Evolutionary conservation across 164 flowering plant genomes (phyloP), one percentile per base, ranked within the genome.

Genomic region (Nymphaea thermarum): DNA sequence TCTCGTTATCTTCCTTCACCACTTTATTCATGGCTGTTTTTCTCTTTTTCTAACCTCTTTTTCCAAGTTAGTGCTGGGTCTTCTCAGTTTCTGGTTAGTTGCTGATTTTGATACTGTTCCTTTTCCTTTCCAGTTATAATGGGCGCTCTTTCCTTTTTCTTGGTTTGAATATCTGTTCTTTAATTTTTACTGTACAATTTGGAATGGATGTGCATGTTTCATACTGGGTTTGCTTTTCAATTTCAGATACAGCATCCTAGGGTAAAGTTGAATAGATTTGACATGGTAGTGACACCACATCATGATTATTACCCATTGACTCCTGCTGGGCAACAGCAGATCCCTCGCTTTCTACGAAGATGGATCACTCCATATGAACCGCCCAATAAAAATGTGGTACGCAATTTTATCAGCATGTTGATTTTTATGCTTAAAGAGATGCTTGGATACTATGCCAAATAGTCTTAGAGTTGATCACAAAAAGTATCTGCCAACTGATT

Each of bases 261-360:
- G 77, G 71, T 79, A 25, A 85, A 76, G 17, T 73, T 94, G 73
- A 80, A 85, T 68, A 86, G 94, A 80, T 94, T 94, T 80, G 99
- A 94, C 77, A 60, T 94, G 87, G 99, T 94, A 70, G 83, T 94
- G 64, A 81, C 96, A 43, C 99, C 99, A 60, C 77, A 66, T 42
- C 99, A 94, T 76, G 99, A 94, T 77, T 94, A 85, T 69, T 94
- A 90, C 77, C 85, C 98, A 57, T 82, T 94, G 81, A 87, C 96
- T 75, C 90, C 91, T 71, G 72, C 80, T 64, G 99, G 84, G 65
- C 91, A 88, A 66, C 82, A 82, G 74, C 93, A 87, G 71, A 80
- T 90, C 71, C 98, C 96, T 77, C 79, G 74, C 42, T 84, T 90
- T 83, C 77, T 92, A 44, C 81, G 80, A 47, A 82, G 76, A 68